Base-by-base conservation (phyloP, 2,329 filamentous ascomycete species). In the Trichoderma gracile region DNA sequence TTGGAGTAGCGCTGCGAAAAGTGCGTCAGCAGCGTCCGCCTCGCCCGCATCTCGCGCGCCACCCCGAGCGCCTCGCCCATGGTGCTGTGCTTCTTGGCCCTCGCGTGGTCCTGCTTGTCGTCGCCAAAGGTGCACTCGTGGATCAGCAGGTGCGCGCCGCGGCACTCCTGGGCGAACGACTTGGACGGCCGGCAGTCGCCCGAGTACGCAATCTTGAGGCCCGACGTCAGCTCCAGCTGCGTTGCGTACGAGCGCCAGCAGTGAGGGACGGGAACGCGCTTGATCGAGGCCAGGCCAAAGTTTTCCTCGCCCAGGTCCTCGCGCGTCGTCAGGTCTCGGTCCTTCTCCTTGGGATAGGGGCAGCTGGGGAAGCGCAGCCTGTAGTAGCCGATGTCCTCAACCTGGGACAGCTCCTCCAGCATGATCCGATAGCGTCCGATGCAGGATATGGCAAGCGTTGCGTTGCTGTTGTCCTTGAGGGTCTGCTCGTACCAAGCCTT, bases 111-210 rank as follows among this genome's bases (percentile, higher is more conserved):
- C 45, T 77, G 71, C 70, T 97, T 85, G 71, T 95, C 91, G 73
- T 97, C 92, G 70, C 95, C 92, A 73, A 99, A 98, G 0, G 95
- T 99, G 67, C 93, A 93, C 82, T 99, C 95, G 79, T 99, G 95
- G 63, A 99, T 86, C 5, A 97, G 85, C 7, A 99, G 83, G 15
- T 94, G 96, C 2, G 90, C 88, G 67, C 87, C 88, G 52, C 80
- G 79, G 52, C 91, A 96, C 57, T 94, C 89, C 14, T 76, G 69
- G 0, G 87, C 86, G 73, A 99, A 97, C 0, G 78, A 73, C 2
- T 78, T 71, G 4, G 86, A 92, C 0, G 95, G 95, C 7, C 95
- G 86, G 74, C 94, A 98, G 79, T 99, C 95, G 63, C 95, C 95
- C 5, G 92, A 96, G 78, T 97, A 99, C 52, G 92, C 92, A 64